Conservation (phyloP, 306 rosid genomes). For the Vigna hirtella region DNA sequence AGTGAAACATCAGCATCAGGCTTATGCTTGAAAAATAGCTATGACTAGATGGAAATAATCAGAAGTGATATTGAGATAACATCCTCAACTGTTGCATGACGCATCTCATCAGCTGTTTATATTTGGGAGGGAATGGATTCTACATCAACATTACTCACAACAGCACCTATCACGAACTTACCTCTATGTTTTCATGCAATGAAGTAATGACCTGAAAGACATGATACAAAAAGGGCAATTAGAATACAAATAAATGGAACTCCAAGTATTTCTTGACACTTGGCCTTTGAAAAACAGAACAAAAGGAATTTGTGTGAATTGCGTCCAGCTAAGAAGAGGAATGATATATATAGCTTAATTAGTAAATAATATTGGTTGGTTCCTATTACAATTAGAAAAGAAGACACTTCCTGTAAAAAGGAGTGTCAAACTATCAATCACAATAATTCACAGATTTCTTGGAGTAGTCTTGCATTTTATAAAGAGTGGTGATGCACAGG, state of each 20-base stretch:
- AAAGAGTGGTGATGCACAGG: background rate
- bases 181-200: constrained; percentile 81
- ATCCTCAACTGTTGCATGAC: constrained; percentile 2
- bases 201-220: constrained; percentile 78
- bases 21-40: constrained; percentile 23
- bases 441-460: background rate
- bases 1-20: constrained; percentile 5
- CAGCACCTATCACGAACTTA: constrained; percentile 41
- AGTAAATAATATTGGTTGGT: background rate
- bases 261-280: background rate
- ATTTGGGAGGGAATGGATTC: constrained; percentile 21
- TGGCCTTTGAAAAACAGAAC: constrained; percentile 5
- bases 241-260: constrained; percentile 36
- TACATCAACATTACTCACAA: constrained; percentile 6
- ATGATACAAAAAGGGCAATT: constrained; percentile 25
- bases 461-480: background rate
- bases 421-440: constrained; percentile 5
- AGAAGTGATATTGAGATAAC: constrained; percentile 13
- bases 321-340: constrained; percentile 28
- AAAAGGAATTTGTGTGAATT: constrained; percentile 4
- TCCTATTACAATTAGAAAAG: background rate
- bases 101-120: constrained; percentile 27
- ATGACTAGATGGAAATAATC: constrained; percentile 28
- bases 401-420: constrained; percentile 8
- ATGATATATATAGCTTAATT: constrained; percentile 15